Evolutionary conservation across 2,329 filamentous ascomycete species (phyloP), one percentile per base, ranked within the genome.

Genomic region (Teratosphaeriaceae sp.): DNA sequence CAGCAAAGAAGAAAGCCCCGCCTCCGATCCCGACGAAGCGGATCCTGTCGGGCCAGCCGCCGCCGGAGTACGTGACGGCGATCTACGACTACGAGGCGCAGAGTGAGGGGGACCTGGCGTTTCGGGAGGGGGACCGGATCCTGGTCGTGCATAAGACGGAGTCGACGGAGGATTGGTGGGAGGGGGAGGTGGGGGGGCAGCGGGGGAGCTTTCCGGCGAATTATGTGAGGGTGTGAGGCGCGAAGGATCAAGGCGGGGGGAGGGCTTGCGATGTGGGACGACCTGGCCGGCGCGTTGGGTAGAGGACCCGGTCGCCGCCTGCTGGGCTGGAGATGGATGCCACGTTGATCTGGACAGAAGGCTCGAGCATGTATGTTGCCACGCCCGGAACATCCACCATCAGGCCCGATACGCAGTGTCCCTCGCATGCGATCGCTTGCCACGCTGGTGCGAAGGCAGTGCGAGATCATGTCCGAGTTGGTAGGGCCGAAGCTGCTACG

Each of bases 161-260:
- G 5, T 88, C 82, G 48, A 82, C 79, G 18, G 84, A 92, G 65
- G 87, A 92, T 60, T 94, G 87, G 86, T 94, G 87, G 87, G 78
- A 86, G 48, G 87, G 87, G 11, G 85, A 92, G 63, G 50, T 89
- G 12, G 70, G 71, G 30, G 86, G 86, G 0, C 62, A 70, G 20
- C 75, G 73, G 58, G 87, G 87, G 3, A 80, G 72, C 52, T 94
- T 94, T 60, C 87, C 87, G 1, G 87, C 87, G 5, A 94, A 94
- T 64, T 94, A 94, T 65, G 61, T 65, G 40, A 48, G 56, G 50
- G 29, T 62, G 38, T 56, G 41, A 23, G 38, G 15, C 5, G 9
- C 20, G 19, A 21, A n/a, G 30, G 30, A 18, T 6, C 6, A n/a
- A n/a, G 30, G 7, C 6, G 15, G 12, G 30, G 30, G 30, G 30